Evolutionary conservation across 306 rosid species (phyloP), one percentile per base, ranked within the genome.

Genomic region (Medicago arabica): DNA sequence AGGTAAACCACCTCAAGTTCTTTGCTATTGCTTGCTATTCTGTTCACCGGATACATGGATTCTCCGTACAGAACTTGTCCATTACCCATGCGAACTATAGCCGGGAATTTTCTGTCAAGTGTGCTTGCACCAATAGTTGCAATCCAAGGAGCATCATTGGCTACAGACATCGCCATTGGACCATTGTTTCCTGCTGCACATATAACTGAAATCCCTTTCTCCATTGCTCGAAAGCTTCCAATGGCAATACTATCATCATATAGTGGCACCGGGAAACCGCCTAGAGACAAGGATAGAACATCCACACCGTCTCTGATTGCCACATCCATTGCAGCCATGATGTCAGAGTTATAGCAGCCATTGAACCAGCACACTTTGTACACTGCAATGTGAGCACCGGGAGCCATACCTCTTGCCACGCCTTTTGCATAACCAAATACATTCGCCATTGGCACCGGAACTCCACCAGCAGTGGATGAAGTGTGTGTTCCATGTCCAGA

Each of bases 61-160:
- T 94, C 91, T 12, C 97, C 98, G 14, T 85, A 86, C 41, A 91
- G 86, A 43, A 53, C 4, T 78, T 91, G 38, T 74, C 98, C 96
- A 62, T 87, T 87, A 0, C 86, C 89, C 88, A 89, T 75, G 67
- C 65, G 88, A 79, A 94, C 94, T 18, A 75, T 38, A 13, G 92
- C 94, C 2, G 96, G 97, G 62, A 94, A 94, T 73, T 71, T 89
- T 63, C 94, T 79, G 75, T 94, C 97, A 6, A 94, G 61, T 36
- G 96, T 89, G 86, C 97, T 87, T 1, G 97, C 97, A 12, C 97
- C 97, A 21, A 94, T 69, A 19, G 98, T 91, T 43, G 91, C 75
- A 83, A 94, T 88, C 98, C 97, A 94, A 58, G 98, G 98, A 82
- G 97, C 98, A 77, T 85, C 97, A 80, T 94, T 94, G 68, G 97